Base-by-base conservation (phyloP, 2,329 filamentous ascomycete species). In the Plenodomus lindquistii region DNA sequence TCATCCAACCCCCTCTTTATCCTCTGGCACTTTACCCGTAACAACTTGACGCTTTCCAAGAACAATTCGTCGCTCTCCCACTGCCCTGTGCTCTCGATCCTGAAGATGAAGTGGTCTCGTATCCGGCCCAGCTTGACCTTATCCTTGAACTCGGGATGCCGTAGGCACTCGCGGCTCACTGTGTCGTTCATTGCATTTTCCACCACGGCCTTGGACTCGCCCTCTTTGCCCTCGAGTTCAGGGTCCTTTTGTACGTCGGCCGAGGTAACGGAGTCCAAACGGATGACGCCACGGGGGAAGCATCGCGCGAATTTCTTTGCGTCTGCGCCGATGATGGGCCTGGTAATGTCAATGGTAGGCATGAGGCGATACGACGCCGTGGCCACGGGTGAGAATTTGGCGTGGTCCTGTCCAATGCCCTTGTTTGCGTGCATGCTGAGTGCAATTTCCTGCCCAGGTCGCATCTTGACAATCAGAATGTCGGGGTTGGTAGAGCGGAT, bases 41-140 rank as follows among this genome's bases (percentile, higher is more conserved):
- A 76, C 60, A 91, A 79, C 75, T 87, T 88, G 42, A 99, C 82
- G 21, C 90, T 86, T 75, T 97, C 91, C 47, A 99, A 75, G 78
- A 99, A 97, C 57, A 99, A 80, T 74, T 91, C 86, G 65, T 97
- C 93, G 68, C 91, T 96, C 50, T 94, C 87, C 79, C 91, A 96
- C 76, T 99, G 94, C 5, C 94, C 95, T 0, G 91, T 87, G 78
- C 92, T 97, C 79, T 99, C 94, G 29, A 99, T 82, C 45, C 85
- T 88, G 80, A 94, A 99, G 74, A 99, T 97, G 73, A 99, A 99
- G 77, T 99, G 95, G 72, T 99, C 94, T 57, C 91, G 81, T 63
- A 91, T 79, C 45, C 95, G 82, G 37, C 94, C 94, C 24, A 99
- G 83, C 79, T 91, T 92, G 56, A 99, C 94, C 79, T 97, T 99